Percentiles rank a stretch among this genome's conserved stretches.
Conservation (phyloP, 148 eudicot genomes). For the Fagopyrum tataricum region DNA sequence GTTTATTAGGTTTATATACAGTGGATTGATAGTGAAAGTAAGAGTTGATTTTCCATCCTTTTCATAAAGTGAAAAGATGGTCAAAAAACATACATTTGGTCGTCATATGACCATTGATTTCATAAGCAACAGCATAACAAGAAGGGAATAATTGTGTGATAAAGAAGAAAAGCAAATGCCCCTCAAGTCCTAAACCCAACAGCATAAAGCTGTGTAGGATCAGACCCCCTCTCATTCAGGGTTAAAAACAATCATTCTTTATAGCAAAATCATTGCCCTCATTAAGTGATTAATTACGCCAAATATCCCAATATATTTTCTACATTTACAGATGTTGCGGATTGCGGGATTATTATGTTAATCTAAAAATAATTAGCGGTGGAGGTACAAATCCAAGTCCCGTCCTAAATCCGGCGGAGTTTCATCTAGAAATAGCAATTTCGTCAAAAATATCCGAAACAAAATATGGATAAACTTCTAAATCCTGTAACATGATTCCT, state of each 20-base stretch:
- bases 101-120: neutral
- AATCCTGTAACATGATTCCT: too few species aligned
- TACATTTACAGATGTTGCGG: too few species aligned
- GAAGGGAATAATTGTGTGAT: neutral
- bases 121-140: neutral
- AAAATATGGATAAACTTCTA: rapidly evolving
- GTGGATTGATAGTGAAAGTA: neutral
- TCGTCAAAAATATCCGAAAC: too few species aligned
- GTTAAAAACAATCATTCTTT: neutral
- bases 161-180: neutral
- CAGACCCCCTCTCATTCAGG: neutral
- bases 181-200: neutral
- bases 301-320: too few species aligned
- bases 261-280: neutral
- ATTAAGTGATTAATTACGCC: too few species aligned
- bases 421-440: too few species aligned
- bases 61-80: neutral
- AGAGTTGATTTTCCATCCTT: neutral
- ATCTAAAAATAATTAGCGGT: too few species aligned
- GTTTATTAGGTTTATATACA: neutral
- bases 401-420: too few species aligned
- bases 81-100: neutral
- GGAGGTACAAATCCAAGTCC: too few species aligned
- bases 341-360: too few species aligned
- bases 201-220: neutral